These are phyloP conservation scores for Pigoraptor vietnamica DNA, from an alignment of 78 protist species.

Conservation along the genomic window DNA sequence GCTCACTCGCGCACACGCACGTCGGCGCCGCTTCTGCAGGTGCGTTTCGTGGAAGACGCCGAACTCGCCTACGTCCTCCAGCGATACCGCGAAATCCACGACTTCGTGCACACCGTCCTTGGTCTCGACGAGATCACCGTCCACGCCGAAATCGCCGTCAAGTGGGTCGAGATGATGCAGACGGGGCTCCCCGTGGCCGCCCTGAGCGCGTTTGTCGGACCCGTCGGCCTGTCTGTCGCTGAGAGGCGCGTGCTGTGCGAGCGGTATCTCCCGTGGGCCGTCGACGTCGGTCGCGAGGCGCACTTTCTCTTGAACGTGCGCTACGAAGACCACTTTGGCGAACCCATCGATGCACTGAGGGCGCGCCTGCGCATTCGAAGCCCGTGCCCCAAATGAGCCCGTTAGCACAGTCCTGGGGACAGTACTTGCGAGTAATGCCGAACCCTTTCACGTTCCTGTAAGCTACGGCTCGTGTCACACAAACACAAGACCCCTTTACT, in stretches of 20 bases:
- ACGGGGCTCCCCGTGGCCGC: constrained; percentile 37
- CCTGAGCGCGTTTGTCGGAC: background rate
- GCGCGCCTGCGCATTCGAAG: no score
- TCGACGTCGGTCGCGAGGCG: background rate
- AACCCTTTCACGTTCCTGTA: no score
- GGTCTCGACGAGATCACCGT: background rate
- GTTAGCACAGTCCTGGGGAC: no score
- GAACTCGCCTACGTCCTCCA: constrained; percentile 46
- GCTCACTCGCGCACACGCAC: no score
- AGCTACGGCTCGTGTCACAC: no score
- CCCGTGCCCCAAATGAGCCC: no score
- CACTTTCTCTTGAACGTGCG: background rate
- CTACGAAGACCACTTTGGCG: no score
- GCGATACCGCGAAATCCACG: constrained; percentile 36
- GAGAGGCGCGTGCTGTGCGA: background rate
- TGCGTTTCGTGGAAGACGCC: constrained; percentile 37
- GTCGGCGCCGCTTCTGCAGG: no score
- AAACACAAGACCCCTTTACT: no score
- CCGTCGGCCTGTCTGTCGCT: background rate
- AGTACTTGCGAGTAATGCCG: no score
- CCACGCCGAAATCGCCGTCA: constrained; percentile 23
- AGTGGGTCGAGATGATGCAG: constrained; percentile 31
- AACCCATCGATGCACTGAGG: no score
- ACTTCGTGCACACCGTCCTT: constrained; percentile 36
- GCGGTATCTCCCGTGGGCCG: background rate